phyloP scores from a whole-genome alignment of 352 stramenopile species.

The Globisporangium radiosum region DNA sequence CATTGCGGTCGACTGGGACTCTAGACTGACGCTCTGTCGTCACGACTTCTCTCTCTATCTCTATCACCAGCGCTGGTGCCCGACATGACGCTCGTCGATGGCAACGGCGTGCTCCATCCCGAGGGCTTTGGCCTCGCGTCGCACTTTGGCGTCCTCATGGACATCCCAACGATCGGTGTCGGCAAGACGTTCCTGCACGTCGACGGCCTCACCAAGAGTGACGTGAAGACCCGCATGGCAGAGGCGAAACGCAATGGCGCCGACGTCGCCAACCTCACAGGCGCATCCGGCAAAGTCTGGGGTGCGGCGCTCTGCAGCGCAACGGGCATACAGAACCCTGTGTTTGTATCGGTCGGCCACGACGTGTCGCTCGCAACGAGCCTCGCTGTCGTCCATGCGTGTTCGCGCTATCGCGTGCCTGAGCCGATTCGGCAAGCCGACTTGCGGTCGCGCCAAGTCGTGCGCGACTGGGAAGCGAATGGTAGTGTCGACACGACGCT shows the following conservation, averaged over 20 bases:
- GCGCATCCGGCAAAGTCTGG: conserved; percentile 68
- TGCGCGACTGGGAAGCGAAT: conserved; percentile 55
- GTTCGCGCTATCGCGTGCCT: conserved; percentile 62
- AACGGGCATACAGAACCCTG: conserved; percentile 58
- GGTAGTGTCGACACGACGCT: conserved; percentile 46
- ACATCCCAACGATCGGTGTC: conserved; percentile 89
- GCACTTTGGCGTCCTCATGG: conserved; percentile 87
- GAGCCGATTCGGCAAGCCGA: conserved; percentile 86
- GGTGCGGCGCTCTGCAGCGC: conserved; percentile 63
- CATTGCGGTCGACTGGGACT: background rate
- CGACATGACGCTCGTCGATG: conserved; percentile 91
- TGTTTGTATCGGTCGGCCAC: conserved; percentile 84
- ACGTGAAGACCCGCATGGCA: conserved; percentile 49
- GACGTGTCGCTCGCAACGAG: conserved; percentile 55
- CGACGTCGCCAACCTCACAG: conserved; percentile 38
- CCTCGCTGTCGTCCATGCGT: conserved; percentile 46
- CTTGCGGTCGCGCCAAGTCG: conserved; percentile 66
- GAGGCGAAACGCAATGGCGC: conserved; percentile 25
- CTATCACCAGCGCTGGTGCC: conserved; percentile 49
- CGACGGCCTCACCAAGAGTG: conserved; percentile 74
- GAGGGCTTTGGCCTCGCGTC: conserved; percentile 89
- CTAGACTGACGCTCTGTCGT: no score
- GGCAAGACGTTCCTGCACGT: conserved; percentile 88
- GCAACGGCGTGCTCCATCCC: conserved; percentile 85
- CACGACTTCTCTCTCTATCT: background rate